Evolutionary conservation across 345 rosid species (phyloP), one percentile per base, ranked within the genome.

Genomic region (Lagerstroemia speciosa): DNA sequence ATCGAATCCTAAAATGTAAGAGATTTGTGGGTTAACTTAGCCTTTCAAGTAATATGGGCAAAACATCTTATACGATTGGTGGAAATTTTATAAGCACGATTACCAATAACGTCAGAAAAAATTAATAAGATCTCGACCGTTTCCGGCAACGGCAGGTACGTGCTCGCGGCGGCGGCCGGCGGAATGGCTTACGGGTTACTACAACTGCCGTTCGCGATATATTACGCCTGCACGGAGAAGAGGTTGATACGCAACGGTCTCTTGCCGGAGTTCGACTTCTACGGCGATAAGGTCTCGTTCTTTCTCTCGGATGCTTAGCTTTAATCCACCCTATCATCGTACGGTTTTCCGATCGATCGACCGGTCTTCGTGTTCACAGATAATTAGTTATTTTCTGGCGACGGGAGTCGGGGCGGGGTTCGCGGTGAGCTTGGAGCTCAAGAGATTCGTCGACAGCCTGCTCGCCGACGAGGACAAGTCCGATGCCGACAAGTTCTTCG

Each of bases 341-440:
- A 29, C 14, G 3, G n/a, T 36, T 36, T 36, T 36, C 8, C 37
- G 36, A 6, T 0, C n/a, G n/a, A 6, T 66, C 5, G 29, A n/a
- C 29, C 3, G 14, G 6, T 16, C 50, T 57, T 30, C 5, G 15
- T 17, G 8, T 61, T 4, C 15, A 34, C 77, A 80, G 83, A 34
- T 69, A 17, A 73, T 76, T 29, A 64, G 71, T 52, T 76, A 68
- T 61, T 32, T 78, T 31, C 55, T 81, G n/a, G 80, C 71, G 5
- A n/a, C 76, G 1, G 82, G 78, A 22, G 58, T 73, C 2, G 76
- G 76, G 20, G 80, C 78, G 2, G 79, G 84, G 9, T 75, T 78
- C 8, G 62, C 72, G 4, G 38, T 58, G 2, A 71, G 76, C 27
- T 45, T 68, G 20, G 82, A 81, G 66, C 26, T 73, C 29, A 78